Conservation (phyloP, 164 flowering plant genomes). For the Magnolia kwangsiensis region DNA sequence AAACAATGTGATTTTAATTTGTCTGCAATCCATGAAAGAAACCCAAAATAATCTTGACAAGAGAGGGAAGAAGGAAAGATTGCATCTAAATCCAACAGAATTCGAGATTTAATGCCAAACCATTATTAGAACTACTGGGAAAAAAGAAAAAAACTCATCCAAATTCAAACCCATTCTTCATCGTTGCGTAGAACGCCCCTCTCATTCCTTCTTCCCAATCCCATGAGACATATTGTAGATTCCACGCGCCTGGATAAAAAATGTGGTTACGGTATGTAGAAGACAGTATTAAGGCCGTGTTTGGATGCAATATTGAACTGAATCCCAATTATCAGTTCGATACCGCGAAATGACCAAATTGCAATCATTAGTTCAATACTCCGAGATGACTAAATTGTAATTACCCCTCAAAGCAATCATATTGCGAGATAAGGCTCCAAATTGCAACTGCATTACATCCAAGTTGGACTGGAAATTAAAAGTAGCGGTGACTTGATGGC, state of each 20-base stretch:
- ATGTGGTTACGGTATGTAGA: not conserved
- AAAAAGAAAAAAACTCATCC: not conserved
- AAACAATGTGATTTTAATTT: not conserved
- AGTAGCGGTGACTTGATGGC: not conserved
- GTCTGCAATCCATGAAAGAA: not conserved
- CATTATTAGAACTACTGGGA: not conserved
- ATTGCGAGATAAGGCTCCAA: not conserved
- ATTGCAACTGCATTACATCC: not conserved
- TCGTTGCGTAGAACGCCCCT: not conserved
- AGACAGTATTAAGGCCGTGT: not conserved
- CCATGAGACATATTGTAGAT: constrained; percentile 81
- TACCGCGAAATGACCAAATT: not conserved
- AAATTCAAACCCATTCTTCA: not conserved
- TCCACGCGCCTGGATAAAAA: constrained; percentile 52
- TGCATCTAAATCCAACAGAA: not conserved
- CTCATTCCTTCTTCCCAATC: constrained; percentile 73
- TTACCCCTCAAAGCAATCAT: not conserved
- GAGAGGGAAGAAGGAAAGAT: not conserved
- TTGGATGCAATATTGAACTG: not conserved
- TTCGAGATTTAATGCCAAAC: not conserved
- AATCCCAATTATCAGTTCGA: not conserved
- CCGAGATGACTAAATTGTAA: not conserved
- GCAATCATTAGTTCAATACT: not conserved
- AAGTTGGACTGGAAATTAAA: not conserved
- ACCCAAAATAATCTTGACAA: not conserved